Conservation (phyloP, 2,329 filamentous ascomycete species). For the Magnaporthales sp. region DNA sequence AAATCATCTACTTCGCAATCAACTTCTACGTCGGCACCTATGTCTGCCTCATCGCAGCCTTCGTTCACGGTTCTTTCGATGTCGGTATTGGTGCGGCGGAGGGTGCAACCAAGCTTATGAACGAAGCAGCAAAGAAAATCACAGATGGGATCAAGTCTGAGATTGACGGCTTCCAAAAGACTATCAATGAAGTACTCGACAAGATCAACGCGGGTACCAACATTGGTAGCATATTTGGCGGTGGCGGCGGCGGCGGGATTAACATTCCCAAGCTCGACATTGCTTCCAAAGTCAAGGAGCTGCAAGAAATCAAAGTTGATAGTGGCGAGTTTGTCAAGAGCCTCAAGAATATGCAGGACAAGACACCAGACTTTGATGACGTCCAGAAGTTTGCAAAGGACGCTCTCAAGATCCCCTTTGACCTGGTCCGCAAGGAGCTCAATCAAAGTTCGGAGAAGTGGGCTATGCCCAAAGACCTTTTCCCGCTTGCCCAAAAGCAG, state of each 20-base stretch:
- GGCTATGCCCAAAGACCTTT: slow-evolving; percentile 66
- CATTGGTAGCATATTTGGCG: slow-evolving; percentile 31
- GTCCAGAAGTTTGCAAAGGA: slow-evolving; percentile 74
- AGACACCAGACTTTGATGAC: slow-evolving; percentile 74
- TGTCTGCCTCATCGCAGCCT: slow-evolving; percentile 77
- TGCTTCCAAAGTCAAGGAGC: slow-evolving; percentile 50
- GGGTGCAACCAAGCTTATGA: slow-evolving; percentile 35
- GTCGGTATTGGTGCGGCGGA: slow-evolving; percentile 41
- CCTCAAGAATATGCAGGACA: slow-evolving; percentile 63
- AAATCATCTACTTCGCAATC: slow-evolving; percentile 85
- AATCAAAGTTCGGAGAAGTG: slow-evolving; percentile 64
- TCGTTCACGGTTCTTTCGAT: slow-evolving; percentile 70
- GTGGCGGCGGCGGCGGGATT: slow-evolving; percentile 8
- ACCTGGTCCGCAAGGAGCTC: slow-evolving; percentile 61
- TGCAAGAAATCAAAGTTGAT: slow-evolving; percentile 62
- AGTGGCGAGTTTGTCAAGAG: slow-evolving; percentile 59
- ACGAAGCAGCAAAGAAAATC: slow-evolving; percentile 41
- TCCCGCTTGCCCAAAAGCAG: slow-evolving; percentile 79
- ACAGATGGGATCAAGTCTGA: slow-evolving; percentile 47
- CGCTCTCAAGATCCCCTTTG: slow-evolving; percentile 58
- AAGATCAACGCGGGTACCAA: slow-evolving; percentile 44
- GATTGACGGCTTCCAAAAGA: slow-evolving; percentile 26
- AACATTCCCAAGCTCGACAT: slow-evolving; percentile 38
- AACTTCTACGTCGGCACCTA: slow-evolving; percentile 88
- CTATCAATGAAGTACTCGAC: background rate